phyloP scores from a whole-genome alignment of 768 basidiomycete genomes.

The Dacryopinax spathularia region DNA sequence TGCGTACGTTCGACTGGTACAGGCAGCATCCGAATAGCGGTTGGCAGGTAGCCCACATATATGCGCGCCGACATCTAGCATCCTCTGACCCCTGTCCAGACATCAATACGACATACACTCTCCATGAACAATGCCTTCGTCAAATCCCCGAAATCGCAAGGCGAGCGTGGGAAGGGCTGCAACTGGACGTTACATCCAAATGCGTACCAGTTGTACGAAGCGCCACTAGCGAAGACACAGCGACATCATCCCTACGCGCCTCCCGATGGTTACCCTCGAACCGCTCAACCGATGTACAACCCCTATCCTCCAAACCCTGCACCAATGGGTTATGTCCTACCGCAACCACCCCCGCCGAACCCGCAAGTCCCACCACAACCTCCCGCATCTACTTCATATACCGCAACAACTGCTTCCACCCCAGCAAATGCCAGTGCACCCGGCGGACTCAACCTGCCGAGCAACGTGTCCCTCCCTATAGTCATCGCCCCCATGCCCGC shows the following conservation, averaged over 20 bases:
- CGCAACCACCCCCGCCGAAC: neutral
- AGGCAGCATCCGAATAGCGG: conserved; percentile 63
- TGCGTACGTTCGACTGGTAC: conserved; percentile 81
- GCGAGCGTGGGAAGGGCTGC: conserved; percentile 43
- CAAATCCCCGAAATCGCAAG: conserved; percentile 72
- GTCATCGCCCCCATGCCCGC: conserved; percentile 49
- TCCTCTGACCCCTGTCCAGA: conserved; percentile 33
- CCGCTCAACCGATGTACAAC: neutral
- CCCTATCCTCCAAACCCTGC: neutral
- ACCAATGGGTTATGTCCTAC: neutral
- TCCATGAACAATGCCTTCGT: conserved; percentile 83
- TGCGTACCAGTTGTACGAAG: conserved; percentile 3
- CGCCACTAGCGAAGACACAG: neutral
- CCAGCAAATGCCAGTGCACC: conserved; percentile 8
- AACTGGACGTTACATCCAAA: neutral
- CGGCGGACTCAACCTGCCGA: conserved; percentile 21
- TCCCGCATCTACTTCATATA: conserved; percentile 15
- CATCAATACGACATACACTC: conserved; percentile 89
- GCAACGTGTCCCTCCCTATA: conserved; percentile 61
- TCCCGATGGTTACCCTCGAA: neutral
- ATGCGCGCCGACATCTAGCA: neutral
- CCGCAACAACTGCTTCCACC: conserved; percentile 11
- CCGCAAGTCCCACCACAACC: too few species aligned
- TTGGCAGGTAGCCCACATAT: conserved; percentile 61
- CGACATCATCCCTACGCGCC: neutral